Percentiles rank a stretch among this genome's conserved stretches.
phyloP scores from a whole-genome alignment of 2,329 filamentous ascomycete species.

The Orbilia oligospora region DNA sequence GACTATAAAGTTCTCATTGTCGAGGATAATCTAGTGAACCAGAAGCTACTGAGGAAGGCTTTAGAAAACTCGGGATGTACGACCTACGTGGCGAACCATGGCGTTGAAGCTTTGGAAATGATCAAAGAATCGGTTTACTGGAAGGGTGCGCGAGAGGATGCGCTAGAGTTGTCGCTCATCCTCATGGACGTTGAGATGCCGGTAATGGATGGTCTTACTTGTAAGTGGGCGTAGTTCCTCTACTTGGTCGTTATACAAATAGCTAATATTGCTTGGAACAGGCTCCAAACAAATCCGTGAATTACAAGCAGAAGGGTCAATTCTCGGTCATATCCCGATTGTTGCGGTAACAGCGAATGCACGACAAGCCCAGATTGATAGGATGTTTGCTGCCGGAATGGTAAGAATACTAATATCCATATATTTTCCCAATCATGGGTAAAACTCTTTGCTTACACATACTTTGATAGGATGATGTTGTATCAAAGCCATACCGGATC shows the following conservation, averaged over 20 bases:
- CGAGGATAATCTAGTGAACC: slow-evolving; percentile 69
- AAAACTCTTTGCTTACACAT: slow-evolving; percentile 13
- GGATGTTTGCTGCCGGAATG: slow-evolving; percentile 59
- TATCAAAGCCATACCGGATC: slow-evolving; percentile 59
- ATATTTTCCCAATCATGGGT: not conserved
- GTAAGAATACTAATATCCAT: slow-evolving; percentile 37
- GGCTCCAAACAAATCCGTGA: slow-evolving; percentile 63
- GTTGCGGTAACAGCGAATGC: slow-evolving; percentile 71
- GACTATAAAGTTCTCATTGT: slow-evolving; percentile 66
- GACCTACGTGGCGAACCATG: slow-evolving; percentile 76
- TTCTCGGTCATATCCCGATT: slow-evolving; percentile 67
- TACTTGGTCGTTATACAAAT: slow-evolving; percentile 6
- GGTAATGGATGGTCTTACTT: slow-evolving; percentile 69
- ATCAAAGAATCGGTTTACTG: slow-evolving; percentile 72
- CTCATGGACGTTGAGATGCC: slow-evolving; percentile 70
- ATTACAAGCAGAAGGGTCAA: slow-evolving; percentile 66
- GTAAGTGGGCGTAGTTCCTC: slow-evolving; percentile 64
- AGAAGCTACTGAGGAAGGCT: slow-evolving; percentile 67
- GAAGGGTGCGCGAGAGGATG: slow-evolving; percentile 59
- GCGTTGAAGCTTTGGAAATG: slow-evolving; percentile 74
- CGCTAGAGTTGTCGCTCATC: slow-evolving; percentile 41
- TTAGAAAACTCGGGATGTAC: slow-evolving; percentile 69
- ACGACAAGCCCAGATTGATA: slow-evolving; percentile 60
- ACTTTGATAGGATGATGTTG: slow-evolving; percentile 48
- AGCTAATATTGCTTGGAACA: slow-evolving; percentile 8